Percentiles rank a stretch among this genome's conserved stretches.
Conservation (phyloP, 768 basidiomycete genomes). For the Saitozyma podzolica region DNA sequence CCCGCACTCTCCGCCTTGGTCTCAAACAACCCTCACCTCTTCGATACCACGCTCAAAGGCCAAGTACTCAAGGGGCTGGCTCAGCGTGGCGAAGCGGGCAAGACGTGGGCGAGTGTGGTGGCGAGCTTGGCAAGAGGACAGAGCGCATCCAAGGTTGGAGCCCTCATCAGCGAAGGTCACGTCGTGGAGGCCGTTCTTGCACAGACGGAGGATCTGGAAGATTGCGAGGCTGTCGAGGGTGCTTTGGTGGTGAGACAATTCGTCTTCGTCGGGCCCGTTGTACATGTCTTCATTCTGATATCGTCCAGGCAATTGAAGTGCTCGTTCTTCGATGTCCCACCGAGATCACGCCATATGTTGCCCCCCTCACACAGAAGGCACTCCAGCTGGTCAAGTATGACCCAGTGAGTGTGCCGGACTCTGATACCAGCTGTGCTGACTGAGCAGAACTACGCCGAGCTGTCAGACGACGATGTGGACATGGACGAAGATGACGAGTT, state of each 20-base stretch:
- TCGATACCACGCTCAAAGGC: conserved; percentile 62
- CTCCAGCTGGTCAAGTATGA: conserved; percentile 85
- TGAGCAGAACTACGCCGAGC: conserved; percentile 69
- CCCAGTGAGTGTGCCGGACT: conserved; percentile 62
- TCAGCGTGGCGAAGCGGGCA: conserved; percentile 19
- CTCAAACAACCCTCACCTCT: conserved; percentile 65
- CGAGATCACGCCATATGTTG: conserved; percentile 73
- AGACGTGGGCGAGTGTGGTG: conserved; percentile 64
- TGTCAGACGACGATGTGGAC: conserved; percentile 60
- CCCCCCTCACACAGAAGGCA: conserved; percentile 68
- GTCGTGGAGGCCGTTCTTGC: conserved; percentile 26
- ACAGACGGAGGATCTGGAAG: conserved; percentile 34
- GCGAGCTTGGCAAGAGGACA: conserved; percentile 70
- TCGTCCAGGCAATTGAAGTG: conserved; percentile 72
- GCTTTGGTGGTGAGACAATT: conserved; percentile 31
- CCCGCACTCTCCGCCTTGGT: conserved; percentile 76
- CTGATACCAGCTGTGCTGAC: conserved; percentile 8
- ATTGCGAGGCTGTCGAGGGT: conserved; percentile 41
- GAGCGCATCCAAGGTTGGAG: conserved; percentile 35
- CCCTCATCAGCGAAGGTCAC: conserved; percentile 22
- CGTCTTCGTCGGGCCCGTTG: neutral
- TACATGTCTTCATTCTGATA: neutral
- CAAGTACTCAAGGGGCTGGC: conserved; percentile 56
- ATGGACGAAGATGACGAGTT: conserved; percentile 60
- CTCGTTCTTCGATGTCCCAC: conserved; percentile 78